Conservation (phyloP, 768 basidiomycete species). For the Zangia roseola region DNA sequence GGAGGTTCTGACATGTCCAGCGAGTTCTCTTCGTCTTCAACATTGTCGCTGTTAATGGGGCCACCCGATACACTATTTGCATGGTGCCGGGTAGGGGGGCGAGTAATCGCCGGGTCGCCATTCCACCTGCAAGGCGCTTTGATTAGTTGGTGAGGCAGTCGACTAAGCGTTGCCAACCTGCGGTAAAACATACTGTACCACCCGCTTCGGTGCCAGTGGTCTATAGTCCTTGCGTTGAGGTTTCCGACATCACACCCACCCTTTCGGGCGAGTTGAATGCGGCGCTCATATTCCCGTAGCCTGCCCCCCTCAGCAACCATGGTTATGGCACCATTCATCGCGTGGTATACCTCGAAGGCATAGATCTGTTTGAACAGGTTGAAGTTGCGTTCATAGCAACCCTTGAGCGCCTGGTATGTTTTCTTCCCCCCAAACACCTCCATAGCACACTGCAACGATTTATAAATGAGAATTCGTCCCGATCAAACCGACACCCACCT, state of each 20-base stretch:
- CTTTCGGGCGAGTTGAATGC: conserved; percentile 63
- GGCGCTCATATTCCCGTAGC: conserved; percentile 68
- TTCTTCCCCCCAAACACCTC: conserved; percentile 76
- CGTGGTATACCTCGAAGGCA: conserved; percentile 56
- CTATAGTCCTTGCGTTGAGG: conserved; percentile 68
- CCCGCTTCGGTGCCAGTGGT: conserved; percentile 75
- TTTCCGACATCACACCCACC: conserved; percentile 70
- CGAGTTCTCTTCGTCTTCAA: conserved; percentile 51
- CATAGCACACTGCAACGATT: conserved; percentile 52
- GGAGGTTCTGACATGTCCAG: conserved; percentile 41
- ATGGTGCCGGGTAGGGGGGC: conserved; percentile 42
- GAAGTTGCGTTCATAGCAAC: conserved; percentile 83
- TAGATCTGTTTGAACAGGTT: conserved; percentile 84
- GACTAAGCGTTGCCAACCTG: conserved; percentile 40
- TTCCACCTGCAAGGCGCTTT: conserved; percentile 50
- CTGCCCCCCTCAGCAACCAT: conserved; percentile 59
- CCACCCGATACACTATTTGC: conserved; percentile 28
- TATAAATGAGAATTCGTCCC: conserved; percentile 1
- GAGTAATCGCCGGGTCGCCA: conserved; percentile 60
- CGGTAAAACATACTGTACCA: conserved; percentile 76
- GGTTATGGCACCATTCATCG: conserved; percentile 35
- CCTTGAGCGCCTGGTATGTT: conserved; percentile 81
- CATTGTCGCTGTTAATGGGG: conserved; percentile 40
- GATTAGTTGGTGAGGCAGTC: neutral
- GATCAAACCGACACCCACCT: conserved; percentile 41